Base-by-base conservation (phyloP, 2,329 filamentous ascomycete species). In the Colletotrichum camelliae region DNA sequence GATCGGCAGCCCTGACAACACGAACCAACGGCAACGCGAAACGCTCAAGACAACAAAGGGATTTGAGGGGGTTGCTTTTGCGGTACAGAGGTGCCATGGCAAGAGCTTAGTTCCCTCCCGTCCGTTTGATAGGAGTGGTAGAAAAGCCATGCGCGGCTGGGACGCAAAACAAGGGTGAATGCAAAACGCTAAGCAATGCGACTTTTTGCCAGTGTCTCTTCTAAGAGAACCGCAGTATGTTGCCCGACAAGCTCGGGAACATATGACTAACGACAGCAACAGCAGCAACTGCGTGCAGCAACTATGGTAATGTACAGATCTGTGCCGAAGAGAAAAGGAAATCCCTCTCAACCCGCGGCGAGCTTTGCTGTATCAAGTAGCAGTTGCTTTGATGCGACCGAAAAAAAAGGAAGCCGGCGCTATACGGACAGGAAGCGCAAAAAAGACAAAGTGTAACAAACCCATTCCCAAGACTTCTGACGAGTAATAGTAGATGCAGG, bases 291-390 rank as follows among this genome's bases (percentile, higher is more conserved):
- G 85, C 82, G 81, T 81, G 86, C 84, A 75, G 73, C 73, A 83
- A 86, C 86, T 86, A 87, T 84, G 83, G 85, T 90, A 90, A 89
- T 90, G 87, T 90, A 90, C 89, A 90, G 85, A 85, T 87, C 84
- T 85, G 84, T 84, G 82, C 79, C 81, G 81, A 81, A 79, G 78
- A 81, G 81, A 79, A 76, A 80, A 79, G 81, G 80, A 81, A 77
- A 80, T 81, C 80, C 80, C 79, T 84, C 81, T 81, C 84, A 84
- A 86, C 84, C 85, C 70, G 60, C 69, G 72, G 74, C 74, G 84
- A 82, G 78, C 80, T 84, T 81, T 82, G 78, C 82, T 84, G 82
- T 85, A 81, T 83, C 83, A 80, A 83, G 82, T 79, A 74, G 81
- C 77, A 80, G 79, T 81, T 81, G 79, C 80, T 77, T 75, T 68